Percentiles rank a stretch among this genome's conserved stretches.
phyloP scores from a whole-genome alignment of 2,329 filamentous ascomycete species.

The Didymella pinodella region DNA sequence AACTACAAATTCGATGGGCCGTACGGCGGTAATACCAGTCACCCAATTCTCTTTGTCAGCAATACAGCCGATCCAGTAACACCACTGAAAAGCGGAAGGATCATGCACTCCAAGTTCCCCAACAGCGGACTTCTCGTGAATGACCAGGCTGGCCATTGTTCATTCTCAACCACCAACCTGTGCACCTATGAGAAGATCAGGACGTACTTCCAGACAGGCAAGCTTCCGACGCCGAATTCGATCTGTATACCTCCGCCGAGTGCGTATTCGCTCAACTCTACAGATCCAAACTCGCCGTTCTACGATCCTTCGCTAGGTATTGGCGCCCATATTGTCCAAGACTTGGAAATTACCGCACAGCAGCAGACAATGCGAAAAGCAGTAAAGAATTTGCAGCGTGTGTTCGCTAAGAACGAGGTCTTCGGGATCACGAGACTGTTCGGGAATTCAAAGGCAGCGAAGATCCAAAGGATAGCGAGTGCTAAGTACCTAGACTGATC shows the following conservation, averaged over 20 bases:
- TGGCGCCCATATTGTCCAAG: background rate
- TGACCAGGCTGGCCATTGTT: slow-evolving; percentile 58
- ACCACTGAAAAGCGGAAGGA: slow-evolving; percentile 57
- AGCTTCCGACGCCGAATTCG: slow-evolving; percentile 56
- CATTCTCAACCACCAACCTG: slow-evolving; percentile 44
- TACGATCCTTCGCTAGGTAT: slow-evolving; percentile 28
- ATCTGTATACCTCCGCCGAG: slow-evolving; percentile 54
- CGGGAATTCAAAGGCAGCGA: slow-evolving; percentile 3
- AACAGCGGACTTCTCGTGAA: slow-evolving; percentile 56
- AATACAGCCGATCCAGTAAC: slow-evolving; percentile 68
- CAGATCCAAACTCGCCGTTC: slow-evolving; percentile 47
- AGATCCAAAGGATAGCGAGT: background rate
- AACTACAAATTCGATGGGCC: slow-evolving; percentile 42
- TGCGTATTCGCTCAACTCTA: slow-evolving; percentile 46
- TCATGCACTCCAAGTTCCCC: slow-evolving; percentile 53
- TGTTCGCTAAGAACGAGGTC: slow-evolving; percentile 11
- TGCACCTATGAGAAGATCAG: slow-evolving; percentile 48
- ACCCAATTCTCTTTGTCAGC: slow-evolving; percentile 65
- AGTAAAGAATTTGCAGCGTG: slow-evolving; percentile 6
- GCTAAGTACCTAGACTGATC: background rate
- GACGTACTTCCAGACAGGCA: slow-evolving; percentile 53
- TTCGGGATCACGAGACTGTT: slow-evolving; percentile 22
- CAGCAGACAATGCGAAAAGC: slow-evolving; percentile 12
- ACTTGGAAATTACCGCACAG: background rate
- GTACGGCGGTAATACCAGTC: slow-evolving; percentile 53